Evolutionary conservation across 805 yeast species (phyloP), one percentile per base, ranked within the genome.

Genomic region (Wickerhamiella azyma): DNA sequence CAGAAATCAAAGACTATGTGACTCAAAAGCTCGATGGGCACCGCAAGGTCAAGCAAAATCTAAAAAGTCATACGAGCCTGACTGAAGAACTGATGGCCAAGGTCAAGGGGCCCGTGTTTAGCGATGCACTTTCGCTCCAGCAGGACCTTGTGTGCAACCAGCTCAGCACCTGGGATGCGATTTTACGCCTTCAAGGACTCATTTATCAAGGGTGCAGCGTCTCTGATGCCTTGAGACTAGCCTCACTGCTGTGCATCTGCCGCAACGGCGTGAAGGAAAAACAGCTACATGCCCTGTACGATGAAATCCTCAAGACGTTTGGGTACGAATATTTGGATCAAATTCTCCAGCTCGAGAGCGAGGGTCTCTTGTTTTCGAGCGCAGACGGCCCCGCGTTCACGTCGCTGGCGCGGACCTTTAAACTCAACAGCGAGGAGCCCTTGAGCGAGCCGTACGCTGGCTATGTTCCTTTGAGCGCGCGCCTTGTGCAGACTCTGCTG

Each of bases 191-290:
- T 2, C 61, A 71, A 24, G 74, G 73, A 14, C 66, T 84, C 35
- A 66, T 81, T 40, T 70, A 70, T 47, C 67, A 69, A 18, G 66
- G 63, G 13, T 68, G 70, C 2, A 54, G 67, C 1, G 52, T 68
- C 0, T 56, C 62, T 0, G 69, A 71, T 30, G 64, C 81, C 0
- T 47, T 84, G 18, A 68, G 79, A 40, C 58, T 81, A 3, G 49
- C 81, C 2, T 66, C 79, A 6, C 54, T 85, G 17, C 71, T 82
- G 0, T 72, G 84, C 2, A 62, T 81, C 5, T 72, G 77, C 10
- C 75, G 78, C 49, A 76, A 74, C 43, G 96, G 96, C 0, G 59
- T 88, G 14, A 74, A 69, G 47, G 94, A 85, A 51, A 76, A 71
- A 3, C 53, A 55, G 4, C 56, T 88, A 14, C 72, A 75, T 42